These are phyloP conservation scores for Mortierella sp. DNA, from an alignment of 371 early-diverging fungal species.

Conservation along the genomic window DNA sequence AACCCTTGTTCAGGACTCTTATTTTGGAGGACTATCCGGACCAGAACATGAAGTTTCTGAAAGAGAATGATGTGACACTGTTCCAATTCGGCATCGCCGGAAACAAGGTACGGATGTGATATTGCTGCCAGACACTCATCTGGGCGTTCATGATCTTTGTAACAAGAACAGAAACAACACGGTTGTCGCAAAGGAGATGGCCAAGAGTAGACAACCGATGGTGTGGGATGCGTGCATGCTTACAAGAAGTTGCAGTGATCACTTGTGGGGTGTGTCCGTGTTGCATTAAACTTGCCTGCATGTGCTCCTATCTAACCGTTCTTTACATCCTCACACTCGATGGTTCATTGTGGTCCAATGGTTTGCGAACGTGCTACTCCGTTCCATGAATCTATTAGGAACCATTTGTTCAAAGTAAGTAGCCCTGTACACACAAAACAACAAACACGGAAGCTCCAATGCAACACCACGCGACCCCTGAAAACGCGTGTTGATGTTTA, in stretches of 20 bases:
- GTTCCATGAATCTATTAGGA: slow-evolving; percentile 64
- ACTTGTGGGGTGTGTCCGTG: no score
- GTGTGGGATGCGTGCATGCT: background rate
- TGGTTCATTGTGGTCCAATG: slow-evolving; percentile 36
- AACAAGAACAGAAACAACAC: no score
- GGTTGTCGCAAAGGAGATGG: no score
- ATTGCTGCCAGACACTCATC: background rate
- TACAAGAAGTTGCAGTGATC: background rate
- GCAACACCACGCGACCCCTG: background rate
- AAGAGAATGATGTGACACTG: slow-evolving; percentile 84
- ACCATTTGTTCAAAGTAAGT: slow-evolving; percentile 95
- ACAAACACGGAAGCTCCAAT: background rate
- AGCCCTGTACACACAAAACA: background rate
- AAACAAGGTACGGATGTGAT: slow-evolving; percentile 75
- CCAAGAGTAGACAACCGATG: no score
- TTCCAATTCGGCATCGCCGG: slow-evolving; percentile 97
- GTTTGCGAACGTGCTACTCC: slow-evolving; percentile 26
- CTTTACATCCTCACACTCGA: slow-evolving; percentile 8
- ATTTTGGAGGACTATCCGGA: slow-evolving; percentile 96
- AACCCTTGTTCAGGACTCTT: slow-evolving; percentile 68
- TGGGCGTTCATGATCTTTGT: background rate
- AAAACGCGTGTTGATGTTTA: no score
- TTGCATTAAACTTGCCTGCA: no score
- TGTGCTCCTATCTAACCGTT: background rate
- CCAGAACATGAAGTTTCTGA: slow-evolving; percentile 88